Conservation (phyloP, 352 stramenopile genomes). For the Aphanomyces invadans region DNA sequence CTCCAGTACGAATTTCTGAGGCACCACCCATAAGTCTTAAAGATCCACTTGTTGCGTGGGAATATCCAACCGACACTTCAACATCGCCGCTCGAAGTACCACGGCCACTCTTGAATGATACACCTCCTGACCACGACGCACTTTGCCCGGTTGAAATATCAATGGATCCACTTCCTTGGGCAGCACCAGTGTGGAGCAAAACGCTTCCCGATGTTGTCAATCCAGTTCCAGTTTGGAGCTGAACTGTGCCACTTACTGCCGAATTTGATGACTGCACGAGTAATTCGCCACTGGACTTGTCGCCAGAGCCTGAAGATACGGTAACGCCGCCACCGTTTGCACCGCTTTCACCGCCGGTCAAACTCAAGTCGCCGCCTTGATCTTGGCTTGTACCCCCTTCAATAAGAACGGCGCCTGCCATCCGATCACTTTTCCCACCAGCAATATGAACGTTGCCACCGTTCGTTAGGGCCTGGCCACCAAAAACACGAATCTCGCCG, state of each 20-base stretch:
- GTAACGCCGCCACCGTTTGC: background rate
- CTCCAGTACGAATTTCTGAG: too few species aligned
- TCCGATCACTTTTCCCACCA: background rate
- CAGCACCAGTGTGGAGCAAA: background rate
- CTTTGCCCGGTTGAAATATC: background rate
- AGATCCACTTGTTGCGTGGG: too few species aligned
- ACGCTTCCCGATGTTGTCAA: background rate
- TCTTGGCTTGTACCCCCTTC: background rate
- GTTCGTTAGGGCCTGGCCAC: background rate
- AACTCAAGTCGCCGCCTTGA: background rate
- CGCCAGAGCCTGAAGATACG: background rate
- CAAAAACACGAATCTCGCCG: background rate
- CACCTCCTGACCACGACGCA: background rate
- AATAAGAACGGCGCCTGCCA: background rate
- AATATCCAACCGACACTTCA: too few species aligned
- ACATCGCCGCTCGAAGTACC: too few species aligned
- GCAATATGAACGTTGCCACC: background rate
- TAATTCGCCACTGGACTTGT: background rate
- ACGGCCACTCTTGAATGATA: background rate
- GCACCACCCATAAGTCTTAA: too few species aligned
- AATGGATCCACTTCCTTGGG: background rate
- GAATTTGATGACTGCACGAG: background rate
- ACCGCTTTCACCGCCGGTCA: background rate
- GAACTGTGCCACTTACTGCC: background rate
- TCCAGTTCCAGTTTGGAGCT: background rate